Base-by-base conservation (phyloP, 2,329 filamentous ascomycete species). In the Xylariaceae sp. region DNA sequence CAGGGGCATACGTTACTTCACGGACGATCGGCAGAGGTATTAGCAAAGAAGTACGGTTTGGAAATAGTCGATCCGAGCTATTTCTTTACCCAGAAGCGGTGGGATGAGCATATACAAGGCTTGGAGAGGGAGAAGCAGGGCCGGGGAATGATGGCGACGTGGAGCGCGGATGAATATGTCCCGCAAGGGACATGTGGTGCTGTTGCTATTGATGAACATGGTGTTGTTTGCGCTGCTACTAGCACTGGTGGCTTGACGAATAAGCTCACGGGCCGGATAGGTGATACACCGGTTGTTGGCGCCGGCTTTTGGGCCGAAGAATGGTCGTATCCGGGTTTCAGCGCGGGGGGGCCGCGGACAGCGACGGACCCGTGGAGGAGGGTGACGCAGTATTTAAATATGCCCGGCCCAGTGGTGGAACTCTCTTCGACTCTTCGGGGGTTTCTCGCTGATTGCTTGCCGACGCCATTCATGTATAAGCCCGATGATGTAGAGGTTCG, bases 241-340 rank as follows among this genome's bases (percentile, higher is more conserved):
- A 84, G 79, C 64, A 85, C 82, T 0, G 91, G 91, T 4, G 91
- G 91, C 0, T 69, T 95, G 70, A 96, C 91, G 27, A 96, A 96
- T 69, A 96, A 96, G 74, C 73, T 92, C 52, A 88, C 88, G 0
- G 91, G 90, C 0, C 77, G 91, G 26, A 86, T 95, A 59, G 91
- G 91, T 0, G 91, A 96, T 67, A 96, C 91, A 8, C 90, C 91
- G 0, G 87, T 86, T 0, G 74, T 91, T 0, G 91, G 91, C 0
- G 87, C 90, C 0, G 91, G 91, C 0, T 96, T 91, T 70, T 96
- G 90, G 89, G 89, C 91, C 0, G 91, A 95, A 68, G 82, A 91
- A 62, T 95, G 89, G 89, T 70, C 72, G 6, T 80, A 85, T 53
- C 71, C 75, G 1, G 70, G 72, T 39, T 64, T 69, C 5, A 71